Conservation (phyloP, 306 rosid species). For the Rubus parviflorus region DNA sequence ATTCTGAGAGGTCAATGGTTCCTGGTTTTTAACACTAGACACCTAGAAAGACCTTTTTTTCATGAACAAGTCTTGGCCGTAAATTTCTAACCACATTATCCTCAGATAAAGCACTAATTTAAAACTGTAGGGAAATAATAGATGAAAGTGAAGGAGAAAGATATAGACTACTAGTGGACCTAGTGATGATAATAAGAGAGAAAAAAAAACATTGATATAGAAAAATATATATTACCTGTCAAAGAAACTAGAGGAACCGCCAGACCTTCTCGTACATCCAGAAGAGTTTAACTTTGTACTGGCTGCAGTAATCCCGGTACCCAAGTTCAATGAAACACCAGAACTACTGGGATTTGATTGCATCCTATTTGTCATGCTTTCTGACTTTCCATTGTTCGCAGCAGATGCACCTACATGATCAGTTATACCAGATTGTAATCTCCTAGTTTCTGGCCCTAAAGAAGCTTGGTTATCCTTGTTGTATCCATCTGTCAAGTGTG, state of each 20-base stretch:
- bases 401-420: constrained; percentile 27
- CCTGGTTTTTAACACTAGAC: neutral
- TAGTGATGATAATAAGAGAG: neutral
- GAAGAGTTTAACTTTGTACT: constrained; percentile 31
- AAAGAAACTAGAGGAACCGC: constrained; percentile 58
- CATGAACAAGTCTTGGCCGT: neutral
- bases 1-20: constrained; percentile 13
- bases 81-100: neutral
- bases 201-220: neutral
- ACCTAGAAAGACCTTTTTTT: constrained; percentile 1
- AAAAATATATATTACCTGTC: constrained; percentile 58
- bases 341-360: constrained; percentile 41
- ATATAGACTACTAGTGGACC: neutral
- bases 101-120: neutral
- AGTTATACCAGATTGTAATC: constrained; percentile 32
- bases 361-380: constrained; percentile 27
- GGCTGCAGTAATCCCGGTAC: constrained; percentile 27
- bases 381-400: constrained; percentile 36
- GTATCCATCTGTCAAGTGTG: constrained; percentile 41
- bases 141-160: neutral
- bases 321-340: constrained; percentile 32
- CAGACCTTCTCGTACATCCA: constrained; percentile 45
- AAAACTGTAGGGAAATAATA: neutral
- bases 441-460: constrained; percentile 30
- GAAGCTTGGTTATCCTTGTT: constrained; percentile 32